Evolutionary conservation across 345 rosid genomes (phyloP), one percentile per base, ranked within the genome.

Genomic region (Xanthoceras sorbifolium): DNA sequence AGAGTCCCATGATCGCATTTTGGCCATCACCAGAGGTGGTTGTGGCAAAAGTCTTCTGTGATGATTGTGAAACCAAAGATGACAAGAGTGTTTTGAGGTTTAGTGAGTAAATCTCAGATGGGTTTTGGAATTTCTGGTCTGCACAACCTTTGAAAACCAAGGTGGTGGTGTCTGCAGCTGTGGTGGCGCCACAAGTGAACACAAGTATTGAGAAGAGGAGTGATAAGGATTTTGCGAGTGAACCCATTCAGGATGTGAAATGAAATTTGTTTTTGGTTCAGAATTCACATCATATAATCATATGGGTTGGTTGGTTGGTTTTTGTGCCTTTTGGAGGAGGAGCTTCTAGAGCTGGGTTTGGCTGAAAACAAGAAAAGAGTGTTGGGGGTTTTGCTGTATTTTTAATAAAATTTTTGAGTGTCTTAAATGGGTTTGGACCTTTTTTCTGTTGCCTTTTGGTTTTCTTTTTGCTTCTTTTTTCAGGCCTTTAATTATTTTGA

Each of bases 81-180:
- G 87, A 80, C 65, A 90, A 77, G 0, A 93, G 81, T 34, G 80
- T 79, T 38, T 88, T 83, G 71, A 95, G 89, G 82, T 93, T 93
- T n/a, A 86, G 90, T 22, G 88, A 59, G 80, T 76, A 89, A 44
- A 80, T 74, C 57, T 81, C 94, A 22, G 90, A 76, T 67, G 93
- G 86, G 89, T 93, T 95, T 46, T 82, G 90, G 67, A 80, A 85
- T 66, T 84, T 86, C 79, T 90, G 96, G 26, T 79, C 73, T 17
- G 97, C 92, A 72, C 98, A 95, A 12, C 99, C 98, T 73, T 86
- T 91, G 79, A 81, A 95, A 59, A 95, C 87, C 64, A 95, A 79
- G 42, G 52, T 82, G 55, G 92, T 83, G 64, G 79, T 38, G 78
- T 85, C 89, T 65, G 88, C 86, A 34, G 81, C 76, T 15, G 75